These are phyloP conservation scores for Knufia petricola DNA, from an alignment of 2,329 filamentous ascomycete genomes.

Conservation along the genomic window DNA sequence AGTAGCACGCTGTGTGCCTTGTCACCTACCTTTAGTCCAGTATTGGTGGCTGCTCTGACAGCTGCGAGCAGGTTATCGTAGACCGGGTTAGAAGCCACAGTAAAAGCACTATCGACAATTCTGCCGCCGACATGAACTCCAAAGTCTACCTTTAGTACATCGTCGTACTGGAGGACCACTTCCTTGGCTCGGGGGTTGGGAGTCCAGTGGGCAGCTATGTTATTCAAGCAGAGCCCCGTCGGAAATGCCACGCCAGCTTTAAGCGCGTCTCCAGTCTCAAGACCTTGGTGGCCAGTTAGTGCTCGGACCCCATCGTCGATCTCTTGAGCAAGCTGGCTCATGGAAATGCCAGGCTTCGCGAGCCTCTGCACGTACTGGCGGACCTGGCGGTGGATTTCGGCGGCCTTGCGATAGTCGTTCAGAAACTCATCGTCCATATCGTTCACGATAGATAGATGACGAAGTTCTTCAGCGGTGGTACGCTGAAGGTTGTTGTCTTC, in stretches of 20 bases:
- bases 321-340: slow-evolving; percentile 42
- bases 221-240: slow-evolving; percentile 45
- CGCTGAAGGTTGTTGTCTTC: slow-evolving; percentile 36
- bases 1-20: too few relatives aligned
- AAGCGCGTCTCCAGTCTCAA: slow-evolving; percentile 43
- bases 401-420: slow-evolving; percentile 46
- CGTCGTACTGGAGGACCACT: slow-evolving; percentile 57
- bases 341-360: slow-evolving; percentile 41
- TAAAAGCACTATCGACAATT: slow-evolving; percentile 71
- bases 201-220: slow-evolving; percentile 47
- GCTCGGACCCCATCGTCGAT: slow-evolving; percentile 48
- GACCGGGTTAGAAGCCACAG: slow-evolving; percentile 56
- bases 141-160: slow-evolving; percentile 77
- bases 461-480: slow-evolving; percentile 39
- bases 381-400: slow-evolving; percentile 48
- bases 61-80: slow-evolving; percentile 59
- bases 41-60: slow-evolving; percentile 60
- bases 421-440: slow-evolving; percentile 41
- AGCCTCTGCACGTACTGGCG: slow-evolving; percentile 41
- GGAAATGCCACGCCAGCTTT: slow-evolving; percentile 48
- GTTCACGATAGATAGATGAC: slow-evolving; percentile 32
- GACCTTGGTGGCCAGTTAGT: slow-evolving; percentile 41
- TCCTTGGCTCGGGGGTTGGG: slow-evolving; percentile 55
- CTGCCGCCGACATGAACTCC: slow-evolving; percentile 71
- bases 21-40: slow-evolving; percentile 37